phyloP scores from a whole-genome alignment of 495 filamentous ascomycete genomes.

The Penicillium flavigenum region DNA sequence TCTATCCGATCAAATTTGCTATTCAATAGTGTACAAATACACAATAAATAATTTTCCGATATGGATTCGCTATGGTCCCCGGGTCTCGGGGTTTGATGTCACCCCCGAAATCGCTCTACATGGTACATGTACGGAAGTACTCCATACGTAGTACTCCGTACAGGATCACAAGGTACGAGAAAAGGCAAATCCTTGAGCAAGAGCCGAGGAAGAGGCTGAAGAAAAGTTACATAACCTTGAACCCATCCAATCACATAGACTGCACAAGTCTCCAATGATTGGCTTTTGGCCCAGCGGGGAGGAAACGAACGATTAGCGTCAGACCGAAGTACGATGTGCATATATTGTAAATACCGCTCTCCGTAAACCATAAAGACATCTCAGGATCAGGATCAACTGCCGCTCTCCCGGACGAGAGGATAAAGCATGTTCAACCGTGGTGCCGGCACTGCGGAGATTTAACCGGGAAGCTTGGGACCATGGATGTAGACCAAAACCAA shows the following conservation, averaged over 20 bases:
- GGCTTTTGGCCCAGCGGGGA: not conserved
- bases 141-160: too few species aligned
- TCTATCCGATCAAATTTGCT: not conserved
- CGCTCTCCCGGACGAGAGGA: constrained; percentile 9
- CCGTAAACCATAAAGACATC: not conserved
- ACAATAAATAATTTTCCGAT: constrained; percentile 7
- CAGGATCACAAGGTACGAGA: constrained; percentile 8
- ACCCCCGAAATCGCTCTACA: not conserved
- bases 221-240: constrained; percentile 2
- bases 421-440: not conserved
- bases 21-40: constrained; percentile 2
- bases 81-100: not conserved
- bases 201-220: constrained; percentile 12
- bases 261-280: not conserved
- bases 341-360: not conserved
- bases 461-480: constrained; percentile 12
- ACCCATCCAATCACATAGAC: not conserved
- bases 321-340: constrained; percentile 6
- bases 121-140: not conserved
- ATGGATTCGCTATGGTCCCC: constrained; percentile 3
- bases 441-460: constrained; percentile 21
- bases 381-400: constrained; percentile 1
- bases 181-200: not conserved
- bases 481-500: not conserved
- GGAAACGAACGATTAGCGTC: not conserved